Conservation (phyloP, 192 early-diverging fungal species). For the Coemansia sp. region DNA sequence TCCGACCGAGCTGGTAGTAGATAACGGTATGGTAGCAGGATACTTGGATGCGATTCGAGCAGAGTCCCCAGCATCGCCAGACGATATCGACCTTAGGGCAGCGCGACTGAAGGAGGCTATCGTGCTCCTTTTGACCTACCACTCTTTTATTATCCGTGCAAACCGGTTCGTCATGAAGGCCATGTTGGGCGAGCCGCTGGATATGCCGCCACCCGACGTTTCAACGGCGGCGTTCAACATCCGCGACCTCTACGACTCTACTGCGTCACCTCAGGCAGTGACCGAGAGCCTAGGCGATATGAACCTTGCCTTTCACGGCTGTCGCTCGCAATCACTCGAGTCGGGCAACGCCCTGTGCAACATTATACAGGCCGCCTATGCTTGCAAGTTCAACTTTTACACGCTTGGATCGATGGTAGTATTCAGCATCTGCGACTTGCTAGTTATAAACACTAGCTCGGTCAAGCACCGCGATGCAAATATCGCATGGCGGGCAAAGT, state of each 20-base stretch:
- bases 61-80: conserved; percentile 19
- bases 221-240: conserved; percentile 37
- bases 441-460: conserved; percentile 41
- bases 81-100: conserved; percentile 39
- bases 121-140: conserved; percentile 39
- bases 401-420: conserved; percentile 47
- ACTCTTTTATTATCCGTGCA: conserved; percentile 41
- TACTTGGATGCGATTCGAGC: conserved; percentile 32
- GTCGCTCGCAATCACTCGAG: conserved; percentile 47
- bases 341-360: conserved; percentile 43
- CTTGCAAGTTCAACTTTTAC: conserved; percentile 44
- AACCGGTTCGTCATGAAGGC: conserved; percentile 50
- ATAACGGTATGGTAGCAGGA: conserved; percentile 27
- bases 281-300: conserved; percentile 7
- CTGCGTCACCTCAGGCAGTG: conserved; percentile 30
- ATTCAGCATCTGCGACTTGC: conserved; percentile 46
- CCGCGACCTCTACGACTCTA: conserved; percentile 46
- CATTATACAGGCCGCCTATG: conserved; percentile 45
- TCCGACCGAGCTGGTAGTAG: conserved; percentile 29
- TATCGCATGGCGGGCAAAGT: conserved; percentile 44
- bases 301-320: conserved; percentile 41
- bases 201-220: conserved; percentile 41
- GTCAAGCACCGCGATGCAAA: conserved; percentile 29
- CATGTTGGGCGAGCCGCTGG: conserved; percentile 45
- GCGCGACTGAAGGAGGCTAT: conserved; percentile 42